phyloP scores from a whole-genome alignment of 2,329 filamentous ascomycete genomes.

The Verticillium tricorpus region DNA sequence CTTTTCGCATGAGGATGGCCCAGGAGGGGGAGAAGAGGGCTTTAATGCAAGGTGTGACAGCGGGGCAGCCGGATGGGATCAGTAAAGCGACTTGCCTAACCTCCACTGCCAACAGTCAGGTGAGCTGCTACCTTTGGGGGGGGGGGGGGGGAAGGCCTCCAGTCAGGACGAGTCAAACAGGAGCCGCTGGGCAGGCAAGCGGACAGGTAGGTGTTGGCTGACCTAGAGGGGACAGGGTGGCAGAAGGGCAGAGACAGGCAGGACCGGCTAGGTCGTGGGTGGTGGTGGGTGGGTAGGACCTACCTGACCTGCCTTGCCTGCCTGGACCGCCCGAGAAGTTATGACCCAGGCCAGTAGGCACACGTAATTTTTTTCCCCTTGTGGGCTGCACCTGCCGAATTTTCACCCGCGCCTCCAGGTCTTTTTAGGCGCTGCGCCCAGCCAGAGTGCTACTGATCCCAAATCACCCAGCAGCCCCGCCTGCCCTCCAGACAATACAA shows the following conservation, averaged over 20 bases:
- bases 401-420: not conserved
- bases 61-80: not conserved
- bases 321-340: not conserved
- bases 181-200: not conserved
- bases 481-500: not conserved
- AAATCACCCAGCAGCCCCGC: conserved; percentile 3
- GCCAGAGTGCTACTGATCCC: conserved; percentile 1
- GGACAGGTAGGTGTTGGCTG: not conserved
- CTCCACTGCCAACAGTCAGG: not conserved
- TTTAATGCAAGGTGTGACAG: not conserved
- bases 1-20: not conserved
- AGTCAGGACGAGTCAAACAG: not conserved
- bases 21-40: not conserved
- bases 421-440: not conserved
- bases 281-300: not conserved
- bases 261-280: not conserved
- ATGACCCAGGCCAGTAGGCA: not conserved
- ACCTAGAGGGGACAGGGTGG: not conserved
- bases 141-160: not conserved
- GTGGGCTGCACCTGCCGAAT: not conserved
- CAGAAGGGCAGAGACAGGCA: not conserved
- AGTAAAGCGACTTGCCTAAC: not conserved
- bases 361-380: not conserved
- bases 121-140: not conserved
- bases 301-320: not conserved